phyloP scores from a whole-genome alignment of 805 yeast species.

The Maudiozyma serrabonitensis region DNA sequence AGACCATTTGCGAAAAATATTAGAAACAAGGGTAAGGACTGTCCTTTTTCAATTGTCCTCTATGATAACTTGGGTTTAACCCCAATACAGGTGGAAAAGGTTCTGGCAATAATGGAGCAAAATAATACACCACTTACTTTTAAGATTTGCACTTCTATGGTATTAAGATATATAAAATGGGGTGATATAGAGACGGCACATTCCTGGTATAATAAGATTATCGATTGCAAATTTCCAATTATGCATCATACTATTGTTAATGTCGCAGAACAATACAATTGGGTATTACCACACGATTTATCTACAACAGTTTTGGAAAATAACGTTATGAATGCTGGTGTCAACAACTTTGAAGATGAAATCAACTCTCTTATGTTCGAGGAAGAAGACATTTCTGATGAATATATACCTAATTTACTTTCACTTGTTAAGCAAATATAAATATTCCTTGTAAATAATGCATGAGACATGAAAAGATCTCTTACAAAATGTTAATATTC shows the following conservation, averaged over 20 bases:
- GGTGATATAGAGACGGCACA: conserved; percentile 16
- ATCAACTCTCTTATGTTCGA: background rate
- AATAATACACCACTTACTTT: conserved; percentile 16
- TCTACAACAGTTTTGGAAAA: background rate
- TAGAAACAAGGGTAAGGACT: conserved; percentile 6
- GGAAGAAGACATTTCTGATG: background rate
- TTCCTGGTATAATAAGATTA: conserved; percentile 21
- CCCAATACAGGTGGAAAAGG: conserved; percentile 9
- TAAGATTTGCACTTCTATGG: conserved; percentile 20
- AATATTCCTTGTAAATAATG: background rate
- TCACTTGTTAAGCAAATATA: background rate
- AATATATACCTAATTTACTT: background rate
- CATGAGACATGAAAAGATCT: too few species aligned
- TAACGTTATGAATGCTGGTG: background rate
- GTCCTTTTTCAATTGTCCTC: conserved; percentile 21
- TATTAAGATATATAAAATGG: conserved; percentile 11
- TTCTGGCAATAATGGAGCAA: conserved; percentile 19
- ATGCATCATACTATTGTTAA: conserved; percentile 14
- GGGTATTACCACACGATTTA: conserved; percentile 18
- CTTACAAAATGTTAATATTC: background rate
- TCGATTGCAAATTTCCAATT: conserved; percentile 16
- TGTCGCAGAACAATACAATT: conserved; percentile 10
- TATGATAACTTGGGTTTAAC: conserved; percentile 14
- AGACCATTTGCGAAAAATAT: conserved; percentile 6
- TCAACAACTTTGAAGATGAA: background rate